Evolutionary conservation across 2,329 filamentous ascomycete genomes (phyloP), one percentile per base, ranked within the genome.

Genomic region (Diaporthe citrichinensis): DNA sequence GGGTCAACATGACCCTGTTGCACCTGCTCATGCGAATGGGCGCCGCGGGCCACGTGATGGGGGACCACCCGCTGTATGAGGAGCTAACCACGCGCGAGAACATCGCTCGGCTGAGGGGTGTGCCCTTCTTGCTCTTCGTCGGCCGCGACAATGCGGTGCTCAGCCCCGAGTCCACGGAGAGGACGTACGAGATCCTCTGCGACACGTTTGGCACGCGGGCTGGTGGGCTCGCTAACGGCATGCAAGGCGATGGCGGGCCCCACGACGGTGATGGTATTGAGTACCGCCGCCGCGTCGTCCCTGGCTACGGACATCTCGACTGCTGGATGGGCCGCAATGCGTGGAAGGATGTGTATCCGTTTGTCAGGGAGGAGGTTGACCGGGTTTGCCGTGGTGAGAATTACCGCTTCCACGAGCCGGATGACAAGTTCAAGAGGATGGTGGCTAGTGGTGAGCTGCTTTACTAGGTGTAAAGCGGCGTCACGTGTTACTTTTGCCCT

Each of bases 301-400:
- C 87, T 1, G 88, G 88, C 20, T 92, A 92, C 79, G 90, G 90
- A 3, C 90, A 92, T 80, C 81, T 92, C 53, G 90, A 92, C 83
- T 88, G 88, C 79, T 92, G 89, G 89, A 92, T 92, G 88, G 90
- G 90, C 5, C 85, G 88, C 58, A 87, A 89, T 73, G 89, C 90
- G 4, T 90, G 88, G 85, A 87, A 85, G 80, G 91, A 92, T 79
- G 88, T 92, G 39, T 92, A 88, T 79, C 90, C 90, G 0, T 85
- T 89, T 69, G 84, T 92, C 12, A 80, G 87, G 41, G 86, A 88
- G 79, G 88, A 91, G 81, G 84, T 91, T 1, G 89, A 91, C 78
- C 85, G 88, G 14, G 88, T 91, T 0, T 83, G 85, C 5, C 81
- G 87, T 7, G 87, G 86, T 0, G 81, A 83, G 67, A 72, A 71